Evolutionary conservation across 352 stramenopile species (phyloP).

Genomic region (Globisporangium emineosum): DNA sequence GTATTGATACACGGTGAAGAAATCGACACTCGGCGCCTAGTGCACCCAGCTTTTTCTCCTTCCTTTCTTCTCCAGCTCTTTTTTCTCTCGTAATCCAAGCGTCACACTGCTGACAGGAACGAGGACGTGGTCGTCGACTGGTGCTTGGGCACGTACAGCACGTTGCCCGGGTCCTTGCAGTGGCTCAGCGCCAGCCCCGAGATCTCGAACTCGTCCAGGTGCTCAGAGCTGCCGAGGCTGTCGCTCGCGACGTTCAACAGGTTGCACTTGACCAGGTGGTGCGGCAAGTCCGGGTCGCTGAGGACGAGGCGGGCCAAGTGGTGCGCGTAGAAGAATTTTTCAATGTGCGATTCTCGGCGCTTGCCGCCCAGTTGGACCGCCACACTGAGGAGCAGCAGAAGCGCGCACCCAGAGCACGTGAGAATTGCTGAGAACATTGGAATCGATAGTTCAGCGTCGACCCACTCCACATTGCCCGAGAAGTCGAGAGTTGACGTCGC

Average conservation of each 20-base stretch:
- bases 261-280: conserved; percentile 40
- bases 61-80: neutral
- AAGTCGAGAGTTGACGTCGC: conserved; percentile 26
- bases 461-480: conserved; percentile 19
- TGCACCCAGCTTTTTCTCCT: neutral
- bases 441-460: conserved; percentile 36
- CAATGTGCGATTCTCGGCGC: conserved; percentile 35
- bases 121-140: conserved; percentile 10
- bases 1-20: too few species aligned
- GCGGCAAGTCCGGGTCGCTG: conserved; percentile 33
- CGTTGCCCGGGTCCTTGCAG: conserved; percentile 33
- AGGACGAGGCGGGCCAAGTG: conserved; percentile 45
- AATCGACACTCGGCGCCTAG: neutral
- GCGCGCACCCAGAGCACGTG: conserved; percentile 33
- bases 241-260: conserved; percentile 48
- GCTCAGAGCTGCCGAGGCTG: conserved; percentile 47
- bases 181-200: conserved; percentile 42
- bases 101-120: conserved; percentile 6
- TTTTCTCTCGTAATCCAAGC: neutral
- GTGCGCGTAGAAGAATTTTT: conserved; percentile 41
- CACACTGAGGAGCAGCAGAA: conserved; percentile 36
- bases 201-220: conserved; percentile 59
- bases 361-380: conserved; percentile 41
- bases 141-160: conserved; percentile 23
- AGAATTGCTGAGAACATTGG: conserved; percentile 34